These are phyloP conservation scores for Anthracocystis panici-leucophaei DNA, from an alignment of 1,284 basidiomycete species.

Conservation along the genomic window DNA sequence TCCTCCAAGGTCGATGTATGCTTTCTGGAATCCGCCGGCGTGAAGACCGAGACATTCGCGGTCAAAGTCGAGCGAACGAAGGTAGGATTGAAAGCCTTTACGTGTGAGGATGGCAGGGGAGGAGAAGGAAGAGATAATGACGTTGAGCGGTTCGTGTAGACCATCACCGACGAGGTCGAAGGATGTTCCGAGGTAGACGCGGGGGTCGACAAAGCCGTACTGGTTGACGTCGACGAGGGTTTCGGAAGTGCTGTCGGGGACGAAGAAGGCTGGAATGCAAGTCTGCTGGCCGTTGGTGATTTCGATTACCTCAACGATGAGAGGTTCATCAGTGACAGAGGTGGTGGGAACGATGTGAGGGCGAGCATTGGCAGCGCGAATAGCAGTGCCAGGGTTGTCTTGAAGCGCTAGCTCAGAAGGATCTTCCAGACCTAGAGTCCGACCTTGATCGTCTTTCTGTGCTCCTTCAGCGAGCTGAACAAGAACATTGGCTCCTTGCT, in stretches of 20 bases:
- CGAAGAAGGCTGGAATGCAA: conserved; percentile 22
- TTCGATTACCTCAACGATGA: conserved; percentile 14
- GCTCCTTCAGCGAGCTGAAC: background rate
- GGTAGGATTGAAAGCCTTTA: conserved; percentile 62
- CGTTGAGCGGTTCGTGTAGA: conserved; percentile 63
- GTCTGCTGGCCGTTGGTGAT: conserved; percentile 32
- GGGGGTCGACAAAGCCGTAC: conserved; percentile 55
- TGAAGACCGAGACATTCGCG: conserved; percentile 67
- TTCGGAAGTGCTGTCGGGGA: conserved; percentile 3
- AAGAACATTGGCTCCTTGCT: conserved; percentile 8
- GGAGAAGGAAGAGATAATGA: conserved; percentile 61
- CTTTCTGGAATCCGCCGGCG: conserved; percentile 50
- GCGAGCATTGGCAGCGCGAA: conserved; percentile 10
- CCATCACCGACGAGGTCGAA: conserved; percentile 52
- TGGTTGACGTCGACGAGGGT: conserved; percentile 20
- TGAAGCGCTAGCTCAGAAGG: conserved; percentile 34
- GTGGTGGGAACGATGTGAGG: conserved; percentile 17
- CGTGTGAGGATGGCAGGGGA: conserved; percentile 50
- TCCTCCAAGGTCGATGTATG: conserved; percentile 49
- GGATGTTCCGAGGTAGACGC: conserved; percentile 48
- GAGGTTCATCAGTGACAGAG: conserved; percentile 15
- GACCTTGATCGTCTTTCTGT: conserved; percentile 36
- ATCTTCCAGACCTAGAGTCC: conserved; percentile 49
- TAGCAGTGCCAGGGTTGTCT: conserved; percentile 31
- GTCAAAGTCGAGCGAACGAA: conserved; percentile 62